Evolutionary conservation across 1,139 yeast species (phyloP).

Genomic region (Saccharomyces hybrid): DNA sequence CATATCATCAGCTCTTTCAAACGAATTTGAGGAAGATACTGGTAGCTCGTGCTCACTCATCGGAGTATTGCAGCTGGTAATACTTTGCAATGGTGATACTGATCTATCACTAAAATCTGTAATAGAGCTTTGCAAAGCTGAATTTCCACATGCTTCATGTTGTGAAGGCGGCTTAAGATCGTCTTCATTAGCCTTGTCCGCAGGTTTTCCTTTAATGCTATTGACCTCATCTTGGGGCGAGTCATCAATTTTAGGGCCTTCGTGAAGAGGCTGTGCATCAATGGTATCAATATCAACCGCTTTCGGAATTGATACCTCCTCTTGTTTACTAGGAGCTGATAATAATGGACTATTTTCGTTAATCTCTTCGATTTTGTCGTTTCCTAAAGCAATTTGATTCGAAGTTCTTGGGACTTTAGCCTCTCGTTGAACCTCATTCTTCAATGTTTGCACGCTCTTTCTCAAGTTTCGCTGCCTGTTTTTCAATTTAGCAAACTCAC

Average conservation of each 20-base stretch:
- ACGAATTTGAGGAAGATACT: background rate
- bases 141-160: background rate
- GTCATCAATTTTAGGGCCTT: background rate
- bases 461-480: conserved; percentile 1
- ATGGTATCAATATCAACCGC: background rate
- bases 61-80: background rate
- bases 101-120: background rate
- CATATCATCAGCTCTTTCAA: background rate
- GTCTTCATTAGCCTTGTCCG: background rate
- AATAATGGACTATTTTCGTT: background rate
- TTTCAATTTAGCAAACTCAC: conserved; percentile 11
- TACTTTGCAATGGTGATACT: background rate
- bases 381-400: background rate
- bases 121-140: background rate
- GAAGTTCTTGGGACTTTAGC: background rate
- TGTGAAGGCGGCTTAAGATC: background rate
- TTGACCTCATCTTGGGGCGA: background rate
- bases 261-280: background rate
- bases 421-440: background rate
- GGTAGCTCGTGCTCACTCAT: background rate
- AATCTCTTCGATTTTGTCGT: background rate
- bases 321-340: background rate
- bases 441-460: background rate
- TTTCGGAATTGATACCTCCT: background rate
- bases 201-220: background rate